Base-by-base conservation (phyloP, 495 filamentous ascomycete species). In the Podospora pseudoanserina region DNA sequence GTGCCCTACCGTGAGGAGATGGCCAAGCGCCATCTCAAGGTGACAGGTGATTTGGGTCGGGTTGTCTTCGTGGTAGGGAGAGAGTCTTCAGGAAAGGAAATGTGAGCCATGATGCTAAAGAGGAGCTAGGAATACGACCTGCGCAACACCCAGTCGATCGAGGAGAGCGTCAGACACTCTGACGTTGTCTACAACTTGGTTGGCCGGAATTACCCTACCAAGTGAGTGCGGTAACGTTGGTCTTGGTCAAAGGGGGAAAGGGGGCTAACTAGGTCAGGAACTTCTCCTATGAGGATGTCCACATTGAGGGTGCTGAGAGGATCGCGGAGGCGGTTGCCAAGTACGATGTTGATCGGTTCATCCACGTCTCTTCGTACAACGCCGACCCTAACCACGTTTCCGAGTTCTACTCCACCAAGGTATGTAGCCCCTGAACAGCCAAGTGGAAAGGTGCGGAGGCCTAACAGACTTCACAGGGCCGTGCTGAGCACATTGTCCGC, bases 151-250 rank as follows among this genome's bases (percentile, higher is more conserved):
- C 86, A 90, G 72, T 97, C 94, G 23, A 93, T 99, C 72, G 95
- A 99, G 78, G 94, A 95, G 81, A 93, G 90, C 71, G 94, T 99
- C 55, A 86, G 95, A 75, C 95, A 99, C 80, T 97, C 93, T 34
- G 95, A 99, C 74, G 88, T 97, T 63, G 95, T 99, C 60, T 97
- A 93, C 85, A 99, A 98, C 79, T 86, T 99, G 70, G 84, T 97
- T 70, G 95, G 95, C 63, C 90, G 94, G 32, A 89, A 92, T 74
- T 97, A 98, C 75, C 91, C 94, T 71, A 99, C 95, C 70, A 99
- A 99, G 92, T 96, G 79, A 78, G 88, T 82, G 28, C 54, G 15
- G 26, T 3, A 13, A 7, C 2, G 19, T 2, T 32, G 19, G 26
- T 2, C 4, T 20, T n/a, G 20, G 59, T 13, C n/a, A 15, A 28